Evolutionary conservation across 176 grass and related monocot genomes (phyloP).

Genomic region (Coix lacrymajobi): DNA sequence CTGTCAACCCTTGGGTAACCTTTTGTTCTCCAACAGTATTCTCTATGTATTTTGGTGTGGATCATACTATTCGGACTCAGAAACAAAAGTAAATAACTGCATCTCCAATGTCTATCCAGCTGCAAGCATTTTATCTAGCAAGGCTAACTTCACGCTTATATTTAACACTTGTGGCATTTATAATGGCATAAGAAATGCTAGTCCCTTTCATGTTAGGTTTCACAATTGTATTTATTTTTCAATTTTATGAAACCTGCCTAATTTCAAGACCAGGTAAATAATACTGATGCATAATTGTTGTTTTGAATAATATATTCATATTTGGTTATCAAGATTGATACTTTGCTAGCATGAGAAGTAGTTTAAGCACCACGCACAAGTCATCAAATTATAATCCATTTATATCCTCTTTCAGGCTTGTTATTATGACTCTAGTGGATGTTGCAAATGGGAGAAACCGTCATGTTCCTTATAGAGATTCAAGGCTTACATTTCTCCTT

Average conservation of each 20-base stretch:
- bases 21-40: constrained; percentile 6
- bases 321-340: constrained; percentile 7
- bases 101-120: not conserved
- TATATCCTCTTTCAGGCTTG: constrained; percentile 61
- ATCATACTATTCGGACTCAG: not conserved
- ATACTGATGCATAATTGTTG: not conserved
- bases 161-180: not conserved
- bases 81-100: not conserved
- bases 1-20: constrained; percentile 90
- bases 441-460: constrained; percentile 86
- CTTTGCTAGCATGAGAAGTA: constrained; percentile 2
- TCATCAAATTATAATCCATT: not conserved
- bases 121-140: constrained; percentile 1
- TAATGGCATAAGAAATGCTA: not conserved
- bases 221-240: not conserved
- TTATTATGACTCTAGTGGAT: constrained; percentile 94
- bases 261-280: not conserved
- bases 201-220: not conserved
- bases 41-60: not conserved
- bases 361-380: not conserved
- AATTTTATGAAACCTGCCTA: not conserved
- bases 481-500: constrained; percentile 94
- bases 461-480: constrained; percentile 95
- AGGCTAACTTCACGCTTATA: not conserved
- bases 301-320: not conserved